phyloP scores from a whole-genome alignment of 441 rosid genomes.

The Erodium chrysanthum region DNA sequence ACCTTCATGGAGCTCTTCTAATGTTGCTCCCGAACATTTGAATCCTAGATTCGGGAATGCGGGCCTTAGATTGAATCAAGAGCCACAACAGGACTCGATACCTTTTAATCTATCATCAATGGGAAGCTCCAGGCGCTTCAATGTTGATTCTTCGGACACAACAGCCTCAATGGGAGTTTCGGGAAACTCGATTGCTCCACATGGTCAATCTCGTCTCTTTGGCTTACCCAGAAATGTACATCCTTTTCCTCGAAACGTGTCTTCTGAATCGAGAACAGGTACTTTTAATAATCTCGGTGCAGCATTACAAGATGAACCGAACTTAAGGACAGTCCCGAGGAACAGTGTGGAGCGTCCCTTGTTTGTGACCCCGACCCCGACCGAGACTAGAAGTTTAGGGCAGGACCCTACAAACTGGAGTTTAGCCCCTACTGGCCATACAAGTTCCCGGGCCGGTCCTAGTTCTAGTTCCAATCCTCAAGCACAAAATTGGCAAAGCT shows the following conservation, averaged over 20 bases:
- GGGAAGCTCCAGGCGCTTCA: constrained; percentile 32
- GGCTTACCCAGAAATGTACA: constrained; percentile 34
- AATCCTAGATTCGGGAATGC: constrained; percentile 40
- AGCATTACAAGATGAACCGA: constrained; percentile 36
- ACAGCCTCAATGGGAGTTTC: constrained; percentile 31
- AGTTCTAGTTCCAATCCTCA: constrained; percentile 39
- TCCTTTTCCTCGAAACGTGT: constrained; percentile 40
- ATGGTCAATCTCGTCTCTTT: constrained; percentile 28
- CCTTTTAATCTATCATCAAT: constrained; percentile 34
- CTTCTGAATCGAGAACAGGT: constrained; percentile 40
- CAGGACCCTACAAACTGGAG: constrained; percentile 63
- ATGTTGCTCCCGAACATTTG: constrained; percentile 29
- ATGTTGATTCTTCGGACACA: constrained; percentile 34
- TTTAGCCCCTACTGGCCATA: constrained; percentile 38
- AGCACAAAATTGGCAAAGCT: constrained; percentile 36
- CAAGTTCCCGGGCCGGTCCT: constrained; percentile 31
- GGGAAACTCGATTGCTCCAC: constrained; percentile 27
- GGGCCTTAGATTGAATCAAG: constrained; percentile 35
- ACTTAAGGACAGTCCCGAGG: constrained; percentile 41
- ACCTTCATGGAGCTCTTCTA: constrained; percentile 27
- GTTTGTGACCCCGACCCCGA: constrained; percentile 31
- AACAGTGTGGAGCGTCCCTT: constrained; percentile 40
- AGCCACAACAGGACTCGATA: constrained; percentile 43
- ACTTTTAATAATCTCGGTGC: constrained; percentile 33
- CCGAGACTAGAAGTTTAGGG: constrained; percentile 42